Evolutionary conservation across 345 rosid species (phyloP).

Genomic region (Raphanus sativus): DNA sequence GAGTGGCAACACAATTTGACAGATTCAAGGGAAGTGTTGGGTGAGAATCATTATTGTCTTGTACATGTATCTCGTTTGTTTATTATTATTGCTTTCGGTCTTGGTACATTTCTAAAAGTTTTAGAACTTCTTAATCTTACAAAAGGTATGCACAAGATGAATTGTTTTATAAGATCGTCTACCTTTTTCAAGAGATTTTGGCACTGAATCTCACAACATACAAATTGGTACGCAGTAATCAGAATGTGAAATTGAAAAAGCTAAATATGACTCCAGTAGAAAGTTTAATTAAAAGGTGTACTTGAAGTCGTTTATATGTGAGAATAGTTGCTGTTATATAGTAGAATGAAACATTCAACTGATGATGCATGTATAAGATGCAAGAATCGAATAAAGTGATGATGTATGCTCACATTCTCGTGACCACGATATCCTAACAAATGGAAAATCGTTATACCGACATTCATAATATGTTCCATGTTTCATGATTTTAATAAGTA

Average conservation of each 20-base stretch:
- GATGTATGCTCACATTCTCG: neutral
- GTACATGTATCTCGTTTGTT: constrained; percentile 2
- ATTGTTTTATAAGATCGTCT: neutral
- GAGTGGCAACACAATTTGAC: constrained; percentile 37
- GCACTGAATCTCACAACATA: neutral
- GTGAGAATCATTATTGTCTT: constrained; percentile 10
- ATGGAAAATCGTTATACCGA: neutral
- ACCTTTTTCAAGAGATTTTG: neutral
- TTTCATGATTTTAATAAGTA: neutral
- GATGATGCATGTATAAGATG: constrained; percentile 7
- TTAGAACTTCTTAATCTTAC: neutral
- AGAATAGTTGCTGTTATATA: neutral
- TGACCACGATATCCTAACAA: neutral
- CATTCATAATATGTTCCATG: neutral
- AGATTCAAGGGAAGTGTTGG: constrained; percentile 38
- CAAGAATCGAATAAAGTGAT: neutral
- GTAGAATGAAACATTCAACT: neutral
- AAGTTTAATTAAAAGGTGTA: neutral
- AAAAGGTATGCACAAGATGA: neutral
- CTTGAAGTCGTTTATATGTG: neutral
- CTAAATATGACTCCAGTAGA: neutral
- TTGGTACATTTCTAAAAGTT: neutral
- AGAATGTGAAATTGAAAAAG: neutral
- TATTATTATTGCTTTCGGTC: neutral
- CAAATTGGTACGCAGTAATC: neutral